phyloP scores from a whole-genome alignment of 2,329 filamentous ascomycete species.

The Fusarium anguioides region DNA sequence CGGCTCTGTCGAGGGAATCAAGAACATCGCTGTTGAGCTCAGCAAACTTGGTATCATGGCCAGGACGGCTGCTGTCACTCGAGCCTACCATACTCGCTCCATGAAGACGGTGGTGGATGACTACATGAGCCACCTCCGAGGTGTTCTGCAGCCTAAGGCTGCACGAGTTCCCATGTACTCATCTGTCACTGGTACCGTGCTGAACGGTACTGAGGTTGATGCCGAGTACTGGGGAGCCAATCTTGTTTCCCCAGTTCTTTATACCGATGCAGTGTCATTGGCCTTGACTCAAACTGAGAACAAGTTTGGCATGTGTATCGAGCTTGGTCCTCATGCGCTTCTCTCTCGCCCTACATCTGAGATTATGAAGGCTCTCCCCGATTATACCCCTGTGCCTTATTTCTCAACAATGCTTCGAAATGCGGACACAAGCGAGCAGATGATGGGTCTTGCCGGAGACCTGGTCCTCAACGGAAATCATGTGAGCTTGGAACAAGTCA shows the following conservation, averaged over 20 bases:
- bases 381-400: conserved; percentile 30
- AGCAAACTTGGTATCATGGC: conserved; percentile 27
- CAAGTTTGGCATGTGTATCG: conserved; percentile 34
- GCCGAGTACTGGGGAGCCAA: conserved; percentile 40
- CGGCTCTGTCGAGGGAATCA: conserved; percentile 31
- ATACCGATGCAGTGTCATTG: conserved; percentile 39
- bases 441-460: conserved; percentile 37
- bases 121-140: conserved; percentile 30
- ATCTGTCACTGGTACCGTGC: conserved; percentile 29
- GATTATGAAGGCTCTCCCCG: conserved; percentile 31
- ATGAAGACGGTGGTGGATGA: conserved; percentile 38
- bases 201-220: conserved; percentile 37
- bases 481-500: conserved; percentile 32
- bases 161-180: conserved; percentile 37
- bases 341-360: conserved; percentile 39
- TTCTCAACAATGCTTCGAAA: conserved; percentile 40
- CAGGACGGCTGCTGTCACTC: conserved; percentile 36
- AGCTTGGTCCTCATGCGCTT: conserved; percentile 37
- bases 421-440: conserved; percentile 34
- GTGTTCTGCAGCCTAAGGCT: conserved; percentile 25
- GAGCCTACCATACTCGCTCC: conserved; percentile 36
- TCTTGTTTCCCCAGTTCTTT: conserved; percentile 40
- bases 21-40: conserved; percentile 32
- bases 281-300: conserved; percentile 26
- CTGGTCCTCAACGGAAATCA: conserved; percentile 38